Percentiles rank a stretch among this genome's conserved stretches.
These are phyloP conservation scores for Lolium rigidum DNA, from an alignment of 176 grass and related monocot genomes.

Conservation along the genomic window DNA sequence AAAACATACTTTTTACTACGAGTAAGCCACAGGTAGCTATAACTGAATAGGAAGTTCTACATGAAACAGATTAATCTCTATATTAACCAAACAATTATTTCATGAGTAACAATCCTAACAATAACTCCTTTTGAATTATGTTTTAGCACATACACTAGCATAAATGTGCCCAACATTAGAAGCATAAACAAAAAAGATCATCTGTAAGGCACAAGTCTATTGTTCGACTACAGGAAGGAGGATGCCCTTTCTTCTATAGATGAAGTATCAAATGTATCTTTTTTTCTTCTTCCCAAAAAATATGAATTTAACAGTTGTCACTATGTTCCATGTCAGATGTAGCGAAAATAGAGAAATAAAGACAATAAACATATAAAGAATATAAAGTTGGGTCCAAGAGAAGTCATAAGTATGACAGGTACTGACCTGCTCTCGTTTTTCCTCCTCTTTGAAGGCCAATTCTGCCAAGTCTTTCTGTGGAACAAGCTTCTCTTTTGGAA, in stretches of 20 bases:
- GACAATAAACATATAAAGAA: neutral
- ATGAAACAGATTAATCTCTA: neutral
- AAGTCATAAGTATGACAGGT: slow-evolving; percentile 5
- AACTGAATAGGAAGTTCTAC: slow-evolving; percentile 22
- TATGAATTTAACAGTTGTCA: neutral
- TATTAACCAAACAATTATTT: neutral
- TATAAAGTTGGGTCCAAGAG: neutral
- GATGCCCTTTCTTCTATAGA: slow-evolving; percentile 4
- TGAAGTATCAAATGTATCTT: slow-evolving; percentile 20
- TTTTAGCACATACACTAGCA: neutral
- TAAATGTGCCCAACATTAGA: slow-evolving; percentile 25
- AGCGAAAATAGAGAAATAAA: slow-evolving; percentile 33
- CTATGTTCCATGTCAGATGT: neutral
- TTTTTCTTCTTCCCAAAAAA: slow-evolving; percentile 16
- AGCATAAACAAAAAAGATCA: neutral
- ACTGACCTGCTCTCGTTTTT: slow-evolving; percentile 79
- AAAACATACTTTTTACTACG: neutral
- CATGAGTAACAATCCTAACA: slow-evolving; percentile 15
- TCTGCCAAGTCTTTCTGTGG: slow-evolving; percentile 95
- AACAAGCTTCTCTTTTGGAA: slow-evolving; percentile 91
- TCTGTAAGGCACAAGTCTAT: neutral
- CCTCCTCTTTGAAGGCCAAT: slow-evolving; percentile 80
- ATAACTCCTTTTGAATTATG: neutral
- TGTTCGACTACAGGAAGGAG: slow-evolving; percentile 11
- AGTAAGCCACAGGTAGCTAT: neutral